Base-by-base conservation (phyloP, 176 grass and related monocot species). In the Zoysia pacifica region DNA sequence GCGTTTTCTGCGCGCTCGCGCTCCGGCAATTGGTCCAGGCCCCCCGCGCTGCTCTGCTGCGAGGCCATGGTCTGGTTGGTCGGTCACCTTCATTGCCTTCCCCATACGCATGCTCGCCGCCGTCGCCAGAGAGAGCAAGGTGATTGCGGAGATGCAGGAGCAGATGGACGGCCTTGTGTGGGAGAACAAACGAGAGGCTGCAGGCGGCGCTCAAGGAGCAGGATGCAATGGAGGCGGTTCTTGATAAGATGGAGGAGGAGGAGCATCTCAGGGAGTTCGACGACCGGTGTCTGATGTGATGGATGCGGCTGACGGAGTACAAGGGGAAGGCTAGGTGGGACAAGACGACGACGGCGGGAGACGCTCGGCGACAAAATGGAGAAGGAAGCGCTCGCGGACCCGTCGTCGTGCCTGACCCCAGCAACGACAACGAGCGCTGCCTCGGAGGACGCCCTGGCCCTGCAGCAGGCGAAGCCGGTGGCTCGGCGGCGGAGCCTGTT, bases 181-280 rank as follows among this genome's bases (percentile, higher is more conserved):
- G 88, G 83, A 84, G 52, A 93, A 90, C 18, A 61, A 60, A 93
- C 60, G 85, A 84, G 41, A 20, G 18, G 35, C 16, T 93, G 35
- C 48, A 36, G 35, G 36, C 61, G 54, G 88, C 82, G 62, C 18
- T 51, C 28, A 46, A 77, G 70, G 88, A 90, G 16, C 62, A 64
- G 2, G 62, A 46, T 2, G 36, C 69, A 61, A 36, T 81, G 62
- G 88, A 88, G 48, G 62, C 39, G 4, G 39, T 88, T 9, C 67
- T 88, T 9, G 83, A 93, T 61, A 88, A 90, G 72, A 81, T 86
- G 48, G 91, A 93, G 78, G 88, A 90, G 67, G 88, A 90, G 67
- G 36, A 81, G n/a, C n/a, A n/a, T n/a, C n/a, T n/a, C n/a, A n/a
- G n/a, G n/a, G n/a, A n/a, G n/a, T n/a, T n/a, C n/a, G n/a, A n/a